These are phyloP conservation scores for Podospora bellae-mahoneyi DNA, from an alignment of 495 filamentous ascomycete genomes.

Conservation along the genomic window DNA sequence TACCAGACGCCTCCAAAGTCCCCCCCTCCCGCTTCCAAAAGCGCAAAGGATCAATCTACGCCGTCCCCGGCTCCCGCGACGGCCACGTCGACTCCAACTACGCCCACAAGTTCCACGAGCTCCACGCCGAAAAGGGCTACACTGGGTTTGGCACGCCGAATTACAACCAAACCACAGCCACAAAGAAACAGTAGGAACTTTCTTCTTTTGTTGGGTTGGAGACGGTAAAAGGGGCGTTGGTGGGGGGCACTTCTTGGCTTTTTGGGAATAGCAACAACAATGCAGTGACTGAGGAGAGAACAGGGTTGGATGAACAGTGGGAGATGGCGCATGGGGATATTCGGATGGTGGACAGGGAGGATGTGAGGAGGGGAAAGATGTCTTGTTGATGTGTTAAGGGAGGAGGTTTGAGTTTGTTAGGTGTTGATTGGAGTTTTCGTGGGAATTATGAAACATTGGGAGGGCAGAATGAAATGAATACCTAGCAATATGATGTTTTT, in stretches of 20 bases:
- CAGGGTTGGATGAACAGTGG: neutral
- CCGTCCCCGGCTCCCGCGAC: slow-evolving; percentile 55
- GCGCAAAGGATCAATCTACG: slow-evolving; percentile 61
- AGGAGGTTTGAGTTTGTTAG: no score
- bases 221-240: neutral
- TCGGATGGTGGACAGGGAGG: neutral
- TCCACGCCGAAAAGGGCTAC: slow-evolving; percentile 36
- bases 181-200: slow-evolving; percentile 4
- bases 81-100: slow-evolving; percentile 53
- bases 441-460: no score
- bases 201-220: neutral
- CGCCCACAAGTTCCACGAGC: slow-evolving; percentile 42
- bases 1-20: slow-evolving; percentile 56
- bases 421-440: no score
- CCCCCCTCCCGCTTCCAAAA: slow-evolving; percentile 60
- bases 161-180: neutral
- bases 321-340: neutral
- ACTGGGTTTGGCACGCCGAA: neutral
- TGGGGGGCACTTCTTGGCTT: neutral
- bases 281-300: neutral
- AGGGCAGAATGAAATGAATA: no score
- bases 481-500: no score
- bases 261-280: no score
- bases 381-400: neutral
- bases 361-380: neutral